Conservation (phyloP, 2,329 filamentous ascomycete species). For the Calonectria naviculata region DNA sequence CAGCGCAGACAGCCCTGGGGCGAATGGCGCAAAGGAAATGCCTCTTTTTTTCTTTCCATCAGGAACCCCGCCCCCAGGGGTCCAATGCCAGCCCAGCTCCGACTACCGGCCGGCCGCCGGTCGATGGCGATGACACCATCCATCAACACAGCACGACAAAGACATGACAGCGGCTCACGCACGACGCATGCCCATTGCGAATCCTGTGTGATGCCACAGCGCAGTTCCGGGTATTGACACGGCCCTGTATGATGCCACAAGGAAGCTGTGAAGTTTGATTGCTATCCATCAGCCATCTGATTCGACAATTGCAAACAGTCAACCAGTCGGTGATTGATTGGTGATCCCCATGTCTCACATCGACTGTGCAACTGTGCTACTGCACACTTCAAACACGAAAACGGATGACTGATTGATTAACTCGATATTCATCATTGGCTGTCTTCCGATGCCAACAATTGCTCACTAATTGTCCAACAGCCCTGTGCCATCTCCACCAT, state of each 20-base stretch:
- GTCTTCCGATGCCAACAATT: background rate
- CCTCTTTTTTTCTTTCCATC: slow-evolving; percentile 18
- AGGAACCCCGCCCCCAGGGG: background rate
- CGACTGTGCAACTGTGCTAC: background rate
- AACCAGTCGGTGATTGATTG: background rate
- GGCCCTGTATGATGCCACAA: background rate
- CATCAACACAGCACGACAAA: slow-evolving; percentile 17
- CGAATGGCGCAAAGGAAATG: slow-evolving; percentile 23
- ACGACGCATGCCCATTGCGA: background rate
- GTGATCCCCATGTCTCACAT: background rate
- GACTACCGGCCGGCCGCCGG: slow-evolving; percentile 42
- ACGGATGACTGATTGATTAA: slow-evolving; percentile 40
- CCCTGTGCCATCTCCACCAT: background rate
- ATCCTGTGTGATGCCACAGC: background rate
- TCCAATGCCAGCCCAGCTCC: slow-evolving; percentile 30
- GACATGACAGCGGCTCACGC: slow-evolving; percentile 5
- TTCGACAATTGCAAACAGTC: background rate
- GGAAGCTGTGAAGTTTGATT: background rate
- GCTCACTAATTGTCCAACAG: slow-evolving; percentile 5
- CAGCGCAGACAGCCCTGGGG: slow-evolving; percentile 2
- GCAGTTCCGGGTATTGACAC: background rate
- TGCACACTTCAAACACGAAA: background rate
- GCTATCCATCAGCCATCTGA: background rate
- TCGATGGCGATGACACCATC: slow-evolving; percentile 33
- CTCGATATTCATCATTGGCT: slow-evolving; percentile 30